Conservation (phyloP, 306 rosid genomes). For the Acacia confusa region DNA sequence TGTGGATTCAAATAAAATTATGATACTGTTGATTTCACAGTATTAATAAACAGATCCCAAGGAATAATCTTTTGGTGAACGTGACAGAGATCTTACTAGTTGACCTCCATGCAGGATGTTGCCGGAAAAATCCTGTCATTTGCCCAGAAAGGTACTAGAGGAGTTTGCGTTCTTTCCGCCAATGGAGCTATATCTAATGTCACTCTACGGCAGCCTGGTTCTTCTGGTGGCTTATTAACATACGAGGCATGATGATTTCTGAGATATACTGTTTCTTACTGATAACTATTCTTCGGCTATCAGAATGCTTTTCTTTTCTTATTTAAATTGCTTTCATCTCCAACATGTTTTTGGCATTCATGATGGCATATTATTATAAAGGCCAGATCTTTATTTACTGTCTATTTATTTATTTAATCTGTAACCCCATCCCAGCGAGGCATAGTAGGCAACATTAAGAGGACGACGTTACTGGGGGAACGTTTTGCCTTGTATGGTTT, state of each 20-base stretch:
- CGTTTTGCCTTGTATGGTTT: conserved; percentile 11
- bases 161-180: conserved; percentile 74
- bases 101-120: conserved; percentile 62
- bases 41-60: conserved; percentile 23
- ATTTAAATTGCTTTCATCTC: conserved; percentile 17
- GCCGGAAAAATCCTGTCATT: conserved; percentile 68
- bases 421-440: background rate
- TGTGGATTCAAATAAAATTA: conserved; percentile 8
- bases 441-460: background rate
- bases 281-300: background rate
- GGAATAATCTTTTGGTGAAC: conserved; percentile 10
- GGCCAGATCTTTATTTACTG: background rate
- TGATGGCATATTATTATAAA: background rate
- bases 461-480: background rate
- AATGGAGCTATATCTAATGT: conserved; percentile 83
- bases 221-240: conserved; percentile 71
- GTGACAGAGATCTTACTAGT: conserved; percentile 24
- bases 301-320: background rate
- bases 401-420: background rate
- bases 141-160: conserved; percentile 66
- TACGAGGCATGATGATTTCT: conserved; percentile 61
- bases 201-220: conserved; percentile 69
- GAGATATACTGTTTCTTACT: conserved; percentile 18
- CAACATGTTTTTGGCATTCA: conserved; percentile 9
- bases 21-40: background rate